Percentiles rank a stretch among this genome's conserved stretches.
phyloP scores from a whole-genome alignment of 768 basidiomycete species.

The Lentinula detonsa region DNA sequence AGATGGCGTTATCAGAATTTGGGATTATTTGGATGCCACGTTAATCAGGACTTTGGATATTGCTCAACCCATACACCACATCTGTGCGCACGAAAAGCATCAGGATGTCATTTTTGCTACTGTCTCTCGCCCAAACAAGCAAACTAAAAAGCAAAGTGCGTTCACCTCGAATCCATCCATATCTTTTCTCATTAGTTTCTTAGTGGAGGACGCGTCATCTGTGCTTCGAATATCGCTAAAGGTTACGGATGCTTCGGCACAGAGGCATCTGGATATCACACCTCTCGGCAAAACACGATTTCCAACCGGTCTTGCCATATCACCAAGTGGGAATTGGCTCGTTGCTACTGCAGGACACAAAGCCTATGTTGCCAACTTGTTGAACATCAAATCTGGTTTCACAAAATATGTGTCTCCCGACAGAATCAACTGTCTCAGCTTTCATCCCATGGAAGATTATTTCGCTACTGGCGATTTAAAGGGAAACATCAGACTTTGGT shows the following conservation, averaged over 20 bases:
- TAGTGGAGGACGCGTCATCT: slow-evolving; percentile 46
- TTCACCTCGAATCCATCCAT: slow-evolving; percentile 9
- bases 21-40: slow-evolving; percentile 88
- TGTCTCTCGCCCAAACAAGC: slow-evolving; percentile 45
- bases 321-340: slow-evolving; percentile 73
- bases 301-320: slow-evolving; percentile 62
- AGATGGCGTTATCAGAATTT: slow-evolving; percentile 81
- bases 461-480: slow-evolving; percentile 91
- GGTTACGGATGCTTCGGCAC: slow-evolving; percentile 34
- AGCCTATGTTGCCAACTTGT: slow-evolving; percentile 63
- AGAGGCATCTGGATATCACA: slow-evolving; percentile 44
- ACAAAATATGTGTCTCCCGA: slow-evolving; percentile 83
- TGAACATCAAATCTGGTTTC: slow-evolving; percentile 58
- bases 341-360: slow-evolving; percentile 72
- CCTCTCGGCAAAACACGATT: slow-evolving; percentile 63
- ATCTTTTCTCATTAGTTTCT: slow-evolving; percentile 8
- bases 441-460: slow-evolving; percentile 87
- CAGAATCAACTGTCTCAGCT: slow-evolving; percentile 73
- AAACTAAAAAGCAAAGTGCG: slow-evolving; percentile 25
- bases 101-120: slow-evolving; percentile 70
- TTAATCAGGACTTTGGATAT: slow-evolving; percentile 72
- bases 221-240: slow-evolving; percentile 63
- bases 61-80: slow-evolving; percentile 59
- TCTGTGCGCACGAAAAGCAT: slow-evolving; percentile 67
- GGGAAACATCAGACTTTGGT: slow-evolving; percentile 88